Conservation (phyloP, 805 yeast genomes). For the Saturnispora diversa region DNA sequence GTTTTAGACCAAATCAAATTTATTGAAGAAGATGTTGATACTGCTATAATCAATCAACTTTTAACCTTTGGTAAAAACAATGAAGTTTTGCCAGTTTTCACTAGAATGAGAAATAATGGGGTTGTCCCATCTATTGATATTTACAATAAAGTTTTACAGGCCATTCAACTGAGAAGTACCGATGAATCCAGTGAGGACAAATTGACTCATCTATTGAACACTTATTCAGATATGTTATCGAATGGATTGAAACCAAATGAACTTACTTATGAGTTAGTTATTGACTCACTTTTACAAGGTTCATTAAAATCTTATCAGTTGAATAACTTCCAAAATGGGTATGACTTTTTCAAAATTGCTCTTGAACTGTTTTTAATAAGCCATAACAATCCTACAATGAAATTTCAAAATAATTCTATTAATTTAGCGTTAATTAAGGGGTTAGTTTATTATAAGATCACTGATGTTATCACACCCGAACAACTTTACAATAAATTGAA, state of each 20-base stretch:
- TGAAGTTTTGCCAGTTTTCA: constrained; percentile 29
- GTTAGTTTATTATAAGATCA: constrained; percentile 22
- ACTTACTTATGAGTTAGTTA: constrained; percentile 45
- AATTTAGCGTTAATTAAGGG: constrained; percentile 23
- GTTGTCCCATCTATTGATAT: constrained; percentile 43
- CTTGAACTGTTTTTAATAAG: constrained; percentile 35
- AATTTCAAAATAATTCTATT: constrained; percentile 14
- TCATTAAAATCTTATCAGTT: constrained; percentile 34
- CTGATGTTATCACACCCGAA: constrained; percentile 15
- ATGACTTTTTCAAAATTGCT: constrained; percentile 43
- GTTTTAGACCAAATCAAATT: constrained; percentile 6
- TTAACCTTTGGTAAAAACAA: constrained; percentile 22
- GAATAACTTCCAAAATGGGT: constrained; percentile 33
- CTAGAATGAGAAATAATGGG: constrained; percentile 27
- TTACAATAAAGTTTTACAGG: constrained; percentile 47
- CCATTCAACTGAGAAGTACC: constrained; percentile 45
- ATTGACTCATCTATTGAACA: constrained; percentile 53
- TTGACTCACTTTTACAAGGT: constrained; percentile 44
- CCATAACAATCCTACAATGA: constrained; percentile 18
- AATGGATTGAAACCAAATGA: constrained; percentile 47
- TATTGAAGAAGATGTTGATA: constrained; percentile 8
- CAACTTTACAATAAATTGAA: constrained; percentile 17
- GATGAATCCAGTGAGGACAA: constrained; percentile 50
- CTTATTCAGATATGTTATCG: constrained; percentile 58
- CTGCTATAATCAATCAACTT: constrained; percentile 21